These are phyloP conservation scores for Daldinia grandis DNA, from an alignment of 495 filamentous ascomycete species.

Conservation along the genomic window DNA sequence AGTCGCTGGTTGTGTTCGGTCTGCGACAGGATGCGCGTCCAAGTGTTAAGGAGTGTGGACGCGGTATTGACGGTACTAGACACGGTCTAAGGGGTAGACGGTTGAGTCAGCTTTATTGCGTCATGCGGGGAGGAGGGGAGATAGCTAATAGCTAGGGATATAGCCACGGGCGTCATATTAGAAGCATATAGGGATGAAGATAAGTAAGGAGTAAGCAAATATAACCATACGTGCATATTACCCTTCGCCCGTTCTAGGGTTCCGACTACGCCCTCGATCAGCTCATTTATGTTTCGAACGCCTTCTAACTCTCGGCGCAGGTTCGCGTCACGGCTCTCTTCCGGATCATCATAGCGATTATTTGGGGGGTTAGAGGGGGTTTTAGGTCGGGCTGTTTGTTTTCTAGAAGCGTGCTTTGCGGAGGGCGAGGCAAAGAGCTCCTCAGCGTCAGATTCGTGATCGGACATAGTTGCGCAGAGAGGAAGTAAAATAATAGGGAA, in stretches of 20 bases:
- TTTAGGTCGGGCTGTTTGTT: slow-evolving; percentile 48
- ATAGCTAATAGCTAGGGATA: neutral
- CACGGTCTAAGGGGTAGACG: slow-evolving; percentile 68
- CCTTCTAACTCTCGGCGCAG: slow-evolving; percentile 81
- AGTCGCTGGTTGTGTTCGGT: slow-evolving; percentile 97
- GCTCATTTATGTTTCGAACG: slow-evolving; percentile 83
- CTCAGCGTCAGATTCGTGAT: slow-evolving; percentile 68
- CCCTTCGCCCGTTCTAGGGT: slow-evolving; percentile 81
- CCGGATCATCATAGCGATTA: slow-evolving; percentile 65
- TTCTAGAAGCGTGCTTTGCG: slow-evolving; percentile 39
- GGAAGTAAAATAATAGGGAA: neutral
- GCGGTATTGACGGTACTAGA: slow-evolving; percentile 84
- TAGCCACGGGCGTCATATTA: neutral
- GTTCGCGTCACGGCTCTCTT: slow-evolving; percentile 75
- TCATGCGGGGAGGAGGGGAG: neutral
- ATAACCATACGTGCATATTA: slow-evolving; percentile 82
- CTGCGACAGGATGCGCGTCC: slow-evolving; percentile 93
- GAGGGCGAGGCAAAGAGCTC: slow-evolving; percentile 79
- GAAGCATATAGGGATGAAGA: neutral
- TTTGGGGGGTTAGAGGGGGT: slow-evolving; percentile 58
- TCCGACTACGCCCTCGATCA: slow-evolving; percentile 83
- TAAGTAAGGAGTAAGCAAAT: neutral
- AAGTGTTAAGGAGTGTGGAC: slow-evolving; percentile 93
- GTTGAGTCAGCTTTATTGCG: neutral
- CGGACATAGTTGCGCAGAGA: slow-evolving; percentile 37